Base-by-base conservation (phyloP, 2,329 filamentous ascomycete genomes). In the Penicillium oxalicum region DNA sequence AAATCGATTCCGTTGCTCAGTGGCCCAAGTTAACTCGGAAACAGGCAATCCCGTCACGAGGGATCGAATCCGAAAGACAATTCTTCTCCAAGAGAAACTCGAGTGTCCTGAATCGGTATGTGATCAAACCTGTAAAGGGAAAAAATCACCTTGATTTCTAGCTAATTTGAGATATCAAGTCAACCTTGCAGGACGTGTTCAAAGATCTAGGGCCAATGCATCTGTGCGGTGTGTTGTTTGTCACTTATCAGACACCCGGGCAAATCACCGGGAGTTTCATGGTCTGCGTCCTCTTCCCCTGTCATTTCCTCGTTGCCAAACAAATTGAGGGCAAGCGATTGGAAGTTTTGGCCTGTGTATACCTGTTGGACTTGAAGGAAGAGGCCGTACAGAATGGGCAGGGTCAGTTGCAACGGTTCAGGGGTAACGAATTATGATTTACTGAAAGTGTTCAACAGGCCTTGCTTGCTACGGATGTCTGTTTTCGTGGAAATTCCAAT, bases 401-500 rank as follows among this genome's bases (percentile, higher is more conserved):
- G 59, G 69, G 69, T 70, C 58, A 53, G 55, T 12, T 26, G 13
- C 4, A 43, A 29, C 38, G 11, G 9, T 28, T 9, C 18, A 18
- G 18, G 18, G 2, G 18, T 18, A 18, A 18, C 18, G 2, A 18
- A 18, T 18, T 18, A 18, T 9, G 7, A 0, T 3, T 44, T n/a
- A 5, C 5, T 24, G 4, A 13, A 6, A 5, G 18, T 41, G 9
- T 45, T 13, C 6, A 12, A 12, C 7, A 95, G 90, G 89, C 0
- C 66, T 97, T 6, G 89, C 91, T 74, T 96, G 90, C 61, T 85
- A 93, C 54, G 88, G 87, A 3, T 87, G 88, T 0, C 83, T 87
- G 0, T 88, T 88, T 66, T 93, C 90, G 1, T 97, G 91, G 91
- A 98, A 97, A 65, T 62, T 96, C 9, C 77, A 88, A 2, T 96